Percentiles rank a stretch among this genome's conserved stretches.
Evolutionary conservation across 163 green algal genomes (phyloP).

Genomic region (Prototheca cutis): DNA sequence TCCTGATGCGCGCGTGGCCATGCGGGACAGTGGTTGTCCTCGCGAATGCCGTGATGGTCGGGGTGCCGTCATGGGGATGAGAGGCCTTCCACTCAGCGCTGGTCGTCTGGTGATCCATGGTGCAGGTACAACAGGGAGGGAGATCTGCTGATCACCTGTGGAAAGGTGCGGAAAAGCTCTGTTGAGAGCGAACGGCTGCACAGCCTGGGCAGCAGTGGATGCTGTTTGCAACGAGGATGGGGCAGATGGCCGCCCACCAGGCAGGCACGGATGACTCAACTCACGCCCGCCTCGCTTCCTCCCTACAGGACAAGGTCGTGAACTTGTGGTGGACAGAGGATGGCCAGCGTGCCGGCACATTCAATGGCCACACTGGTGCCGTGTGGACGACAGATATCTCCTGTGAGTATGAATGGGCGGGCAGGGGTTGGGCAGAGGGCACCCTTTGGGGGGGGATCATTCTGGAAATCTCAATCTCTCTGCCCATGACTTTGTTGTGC

Average conservation of each 20-base stretch:
- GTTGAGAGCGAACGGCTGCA: background rate
- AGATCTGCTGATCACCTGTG: constrained; percentile 87
- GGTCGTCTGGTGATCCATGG: no score
- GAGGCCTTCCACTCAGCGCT: no score
- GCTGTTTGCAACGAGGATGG: no score
- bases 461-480: background rate
- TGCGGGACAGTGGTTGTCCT: no score
- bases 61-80: background rate
- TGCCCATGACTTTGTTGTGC: no score
- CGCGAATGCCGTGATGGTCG: no score
- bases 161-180: constrained; percentile 54
- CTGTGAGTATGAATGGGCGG: constrained; percentile 31
- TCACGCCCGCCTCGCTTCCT: background rate
- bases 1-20: no score
- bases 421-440: background rate
- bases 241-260: no score
- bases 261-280: no score
- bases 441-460: background rate
- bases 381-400: constrained; percentile 90
- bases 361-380: constrained; percentile 90
- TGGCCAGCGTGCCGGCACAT: constrained; percentile 84
- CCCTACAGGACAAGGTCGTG: constrained; percentile 52
- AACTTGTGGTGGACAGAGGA: constrained; percentile 80
- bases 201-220: background rate
- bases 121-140: constrained; percentile 84